Evolutionary conservation across 495 filamentous ascomycete genomes (phyloP), one percentile per base, ranked within the genome.

Genomic region (Aspergillus saccharolyticus): DNA sequence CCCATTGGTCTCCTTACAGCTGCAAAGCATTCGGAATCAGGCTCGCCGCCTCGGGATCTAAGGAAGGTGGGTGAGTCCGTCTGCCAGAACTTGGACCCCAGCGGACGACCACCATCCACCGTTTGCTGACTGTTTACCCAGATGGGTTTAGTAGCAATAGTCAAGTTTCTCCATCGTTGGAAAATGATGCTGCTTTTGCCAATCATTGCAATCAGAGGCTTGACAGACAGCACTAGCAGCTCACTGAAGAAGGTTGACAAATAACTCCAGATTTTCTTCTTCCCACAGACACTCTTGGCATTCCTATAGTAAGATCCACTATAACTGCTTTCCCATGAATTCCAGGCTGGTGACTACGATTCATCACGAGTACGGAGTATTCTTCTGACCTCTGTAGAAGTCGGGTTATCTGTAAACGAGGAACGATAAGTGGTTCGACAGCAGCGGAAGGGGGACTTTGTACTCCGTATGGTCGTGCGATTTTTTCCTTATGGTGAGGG

Each of bases 181-280:
- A 20, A 28, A 17, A n/a, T 6, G 47, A 20, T 49, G 18, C 17
- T 17, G 47, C n/a, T 24, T n/a, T 28, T 17, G 47, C 21, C 22
- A 30, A 28, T n/a, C 47, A 17, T 50, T 24, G 28, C 22, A 50
- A 8, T 18, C 15, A 33, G n/a, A 28, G 47, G 47, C 28, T 24
- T n/a, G 28, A 50, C 28, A 24, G 22, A 17, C 47, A 10, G 47
- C 47, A 30, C 47, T 50, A 50, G 47, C n/a, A 30, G 20, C 47
- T 28, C 15, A 15, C 15, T 30, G 14, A 24, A 28, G 47, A 30
- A 39, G 20, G 16, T 10, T 50, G 24, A 50, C 47, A 28, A 50
- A 50, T 30, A 17, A 28, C 47, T 50, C 47, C 47, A 50, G 47
- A 30, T 50, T 28, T 17, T n/a, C n/a, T 24, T 49, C 9, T 21